Evolutionary conservation across 1,284 basidiomycete species (phyloP), one percentile per base, ranked within the genome.

Genomic region (Papiliotrema nemorosa): DNA sequence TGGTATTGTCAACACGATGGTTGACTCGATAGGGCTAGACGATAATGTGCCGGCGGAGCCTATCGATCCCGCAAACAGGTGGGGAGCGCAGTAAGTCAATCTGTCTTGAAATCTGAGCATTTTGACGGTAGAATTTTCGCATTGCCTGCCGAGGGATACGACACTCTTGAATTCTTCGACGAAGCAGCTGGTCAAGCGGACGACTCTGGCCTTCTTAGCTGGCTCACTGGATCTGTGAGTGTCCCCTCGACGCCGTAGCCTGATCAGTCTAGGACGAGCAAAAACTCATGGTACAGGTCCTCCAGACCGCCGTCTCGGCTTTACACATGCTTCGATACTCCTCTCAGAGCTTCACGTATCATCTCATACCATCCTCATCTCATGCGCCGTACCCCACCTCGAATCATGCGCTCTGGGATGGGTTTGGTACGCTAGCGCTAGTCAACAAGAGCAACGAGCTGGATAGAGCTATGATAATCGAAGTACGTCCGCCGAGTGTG

Each of bases 251-350:
- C 22, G 16, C 3, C 18, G n/a, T 24, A 43, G 29, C 20, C 13
- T 37, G 20, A 20, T 29, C 12, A 20, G 29, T n/a, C n/a, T 14
- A 31, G 29, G 29, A 31, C 29, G 29, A 31, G 29, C 29, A 31
- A 31, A 7, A 31, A 14, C 29, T 31, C 29, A 31, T 31, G 29
- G 29, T 31, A 22, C 44, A 72, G 68, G 49, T 73, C 3, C 61
- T 74, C 18, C 58, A 66, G 50, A 74, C 70, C 0, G 67, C 63
- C 12, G 47, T 62, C 0, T 69, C 69, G 0, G 56, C 62, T 6
- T 50, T 72, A 2, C 69, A 74, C 55, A 67, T 68, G 62, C 60
- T 73, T 7, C 62, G 70, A 16, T 60, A 61, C 57, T 66, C 69
- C 25, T 62, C 70, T 3, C 50, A 55, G 10, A 31, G 54, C 3